phyloP scores from a whole-genome alignment of 1,284 basidiomycete genomes.

The Anthracocystis setariae region DNA sequence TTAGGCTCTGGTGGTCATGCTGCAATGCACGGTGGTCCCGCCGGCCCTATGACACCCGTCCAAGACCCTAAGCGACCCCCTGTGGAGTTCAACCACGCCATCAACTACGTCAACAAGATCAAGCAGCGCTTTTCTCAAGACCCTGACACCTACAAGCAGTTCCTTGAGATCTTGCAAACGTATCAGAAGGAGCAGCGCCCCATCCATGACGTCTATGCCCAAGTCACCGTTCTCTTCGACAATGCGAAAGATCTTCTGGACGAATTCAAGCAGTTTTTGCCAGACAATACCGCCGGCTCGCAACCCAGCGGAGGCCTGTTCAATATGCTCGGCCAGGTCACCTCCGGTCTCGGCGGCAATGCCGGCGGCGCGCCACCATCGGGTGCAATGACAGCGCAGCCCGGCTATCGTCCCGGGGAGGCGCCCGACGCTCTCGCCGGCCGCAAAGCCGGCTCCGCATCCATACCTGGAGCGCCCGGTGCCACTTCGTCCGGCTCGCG shows the following conservation, averaged over 20 bases:
- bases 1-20: constrained; percentile 20
- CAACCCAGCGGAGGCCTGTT: constrained; percentile 67
- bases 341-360: constrained; percentile 55
- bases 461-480: constrained; percentile 70
- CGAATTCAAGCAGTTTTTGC: constrained; percentile 97
- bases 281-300: constrained; percentile 72
- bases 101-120: constrained; percentile 98
- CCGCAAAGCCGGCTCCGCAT: constrained; percentile 74
- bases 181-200: constrained; percentile 94
- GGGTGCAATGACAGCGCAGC: constrained; percentile 29
- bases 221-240: constrained; percentile 91
- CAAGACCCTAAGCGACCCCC: constrained; percentile 67
- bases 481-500: constrained; percentile 36
- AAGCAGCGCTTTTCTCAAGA: constrained; percentile 92
- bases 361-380: constrained; percentile 28
- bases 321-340: constrained; percentile 68
- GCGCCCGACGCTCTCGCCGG: constrained; percentile 63
- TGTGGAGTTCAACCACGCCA: constrained; percentile 94
- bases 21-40: constrained; percentile 26
- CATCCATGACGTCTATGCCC: constrained; percentile 88
- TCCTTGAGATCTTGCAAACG: constrained; percentile 95
- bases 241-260: constrained; percentile 89
- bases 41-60: constrained; percentile 43
- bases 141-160: constrained; percentile 95
- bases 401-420: constrained; percentile 46